Evolutionary conservation across 495 filamentous ascomycete species (phyloP), one percentile per base, ranked within the genome.

Genomic region (Thermothielavioides terrestris): DNA sequence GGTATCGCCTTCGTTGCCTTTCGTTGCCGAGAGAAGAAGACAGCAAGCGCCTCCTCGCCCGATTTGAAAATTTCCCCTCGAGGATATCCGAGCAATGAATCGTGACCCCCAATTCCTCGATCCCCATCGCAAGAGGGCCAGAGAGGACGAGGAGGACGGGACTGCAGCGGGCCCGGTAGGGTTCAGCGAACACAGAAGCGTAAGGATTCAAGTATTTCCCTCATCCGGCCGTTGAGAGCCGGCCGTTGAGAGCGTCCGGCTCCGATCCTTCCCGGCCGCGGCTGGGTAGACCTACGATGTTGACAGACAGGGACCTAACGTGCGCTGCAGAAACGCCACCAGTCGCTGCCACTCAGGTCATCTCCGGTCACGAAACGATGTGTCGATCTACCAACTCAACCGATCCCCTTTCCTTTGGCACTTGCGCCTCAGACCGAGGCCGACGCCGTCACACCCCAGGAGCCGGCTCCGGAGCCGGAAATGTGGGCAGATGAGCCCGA

Each of bases 151-250:
- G 4, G 55, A 53, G 30, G 57, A 52, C 8, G 65, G 62, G 18
- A 38, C 59, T 14, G 31, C 51, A 8, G 57, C 50, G 35, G 55
- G 59, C n/a, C 62, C 56, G 17, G 44, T 68, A 6, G 66, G 72
- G 38, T 74, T 74, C 43, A 69, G 68, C 0, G 72, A 75, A 54
- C 73, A 76, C 54, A 64, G 72, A 46, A 71, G 64, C 54, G 73
- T 76, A 52, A 66, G 70, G 62, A n/a, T n/a, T n/a, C n/a, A n/a
- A n/a, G 30, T 6, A 6, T 4, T 15, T 30, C 37, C 20, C 12
- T 9, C 22, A 10, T 20, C 26, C 17, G 22, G 23, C 11, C 26
- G 20, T 40, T 31, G 18, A 15, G 11, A 25, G 30, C 23, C 0
- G n/a, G 5, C 17, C 32, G 6, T 6, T 7, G 6, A 2, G 12